These are phyloP conservation scores for Solanum raphanifolium DNA, from an alignment of 257 asterid species.

Conservation along the genomic window DNA sequence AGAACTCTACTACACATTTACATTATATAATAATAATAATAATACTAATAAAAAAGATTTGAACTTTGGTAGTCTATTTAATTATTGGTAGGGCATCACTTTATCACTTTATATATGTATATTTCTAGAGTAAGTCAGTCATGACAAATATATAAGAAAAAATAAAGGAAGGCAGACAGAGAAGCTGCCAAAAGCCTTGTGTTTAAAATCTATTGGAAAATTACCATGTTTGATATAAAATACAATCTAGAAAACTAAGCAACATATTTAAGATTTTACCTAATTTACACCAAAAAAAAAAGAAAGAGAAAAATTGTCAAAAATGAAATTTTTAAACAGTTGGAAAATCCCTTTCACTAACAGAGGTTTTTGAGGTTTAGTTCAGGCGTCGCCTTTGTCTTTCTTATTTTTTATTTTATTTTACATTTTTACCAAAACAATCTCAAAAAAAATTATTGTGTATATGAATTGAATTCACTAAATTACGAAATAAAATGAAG, in stretches of 20 bases:
- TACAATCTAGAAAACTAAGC: background rate
- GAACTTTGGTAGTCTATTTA: background rate
- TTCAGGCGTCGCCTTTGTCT: background rate
- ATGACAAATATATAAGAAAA: background rate
- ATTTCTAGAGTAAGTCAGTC: background rate
- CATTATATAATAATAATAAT: conserved; percentile 5
- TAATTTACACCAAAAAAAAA: background rate
- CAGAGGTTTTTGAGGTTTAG: background rate
- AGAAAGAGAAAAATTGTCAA: background rate
- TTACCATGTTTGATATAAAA: background rate
- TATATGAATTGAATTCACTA: background rate
- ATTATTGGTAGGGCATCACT: background rate
- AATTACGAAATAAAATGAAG: background rate
- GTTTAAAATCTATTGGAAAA: background rate
- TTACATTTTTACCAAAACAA: background rate
- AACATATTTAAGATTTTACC: background rate
- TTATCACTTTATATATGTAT: background rate
- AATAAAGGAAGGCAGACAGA: background rate
- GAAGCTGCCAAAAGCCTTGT: background rate
- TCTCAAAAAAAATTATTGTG: background rate
- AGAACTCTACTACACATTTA: background rate
- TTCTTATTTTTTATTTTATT: background rate
- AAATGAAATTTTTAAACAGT: background rate
- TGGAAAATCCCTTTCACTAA: background rate
- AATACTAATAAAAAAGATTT: background rate